phyloP scores from a whole-genome alignment of 306 rosid species.

The Malus domestica region ASM211411v1 NC_041801.1:6015501-6016000 shows the following conservation, averaged over 20 bases:
- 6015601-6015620: constrained; percentile 76
- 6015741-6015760: not conserved
- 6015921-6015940: not conserved
- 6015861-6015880: constrained; percentile 67
- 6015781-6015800: constrained; percentile 70
- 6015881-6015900: constrained; percentile 10
- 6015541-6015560: constrained; percentile 52
- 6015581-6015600: constrained; percentile 65
- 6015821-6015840: constrained; percentile 49
- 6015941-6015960: not conserved
- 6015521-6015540: constrained; percentile 47
- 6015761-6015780: constrained; percentile 47
- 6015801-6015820: constrained; percentile 72
- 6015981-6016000: not conserved
- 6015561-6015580: constrained; percentile 28
- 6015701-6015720: not conserved
- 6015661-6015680: constrained; percentile 13
- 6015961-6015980: not conserved
- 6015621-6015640: constrained; percentile 73
- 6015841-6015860: constrained; percentile 80
- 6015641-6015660: constrained; percentile 89
- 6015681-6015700: not conserved
- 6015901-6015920: not conserved
- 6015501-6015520: constrained; percentile 12
- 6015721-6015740: no score